Percentiles rank a stretch among this genome's conserved stretches.
Conservation (phyloP, 2,329 filamentous ascomycete species). For the Aspergillus felis region DNA sequence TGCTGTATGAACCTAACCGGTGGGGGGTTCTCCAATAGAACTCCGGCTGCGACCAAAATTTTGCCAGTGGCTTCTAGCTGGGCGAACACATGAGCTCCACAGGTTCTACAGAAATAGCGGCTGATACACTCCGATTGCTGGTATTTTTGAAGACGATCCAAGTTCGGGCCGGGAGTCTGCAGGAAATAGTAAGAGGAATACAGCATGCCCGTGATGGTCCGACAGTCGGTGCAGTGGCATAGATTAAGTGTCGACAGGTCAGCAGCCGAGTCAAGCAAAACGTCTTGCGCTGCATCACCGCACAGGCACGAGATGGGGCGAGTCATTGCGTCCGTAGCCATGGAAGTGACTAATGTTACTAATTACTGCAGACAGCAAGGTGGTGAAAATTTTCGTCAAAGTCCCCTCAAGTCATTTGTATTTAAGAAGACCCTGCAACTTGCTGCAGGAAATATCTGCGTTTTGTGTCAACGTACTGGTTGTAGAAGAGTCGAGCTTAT, state of each 20-base stretch:
- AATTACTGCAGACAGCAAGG: neutral
- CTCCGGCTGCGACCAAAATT: constrained; percentile 34
- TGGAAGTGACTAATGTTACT: neutral
- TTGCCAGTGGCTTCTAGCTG: constrained; percentile 19
- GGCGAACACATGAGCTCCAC: constrained; percentile 45
- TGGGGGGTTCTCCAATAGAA: constrained; percentile 19
- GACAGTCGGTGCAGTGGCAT: constrained; percentile 53
- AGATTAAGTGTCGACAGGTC: constrained; percentile 30
- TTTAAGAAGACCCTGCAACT: neutral
- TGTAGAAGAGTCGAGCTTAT: neutral
- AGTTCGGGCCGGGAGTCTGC: constrained; percentile 28
- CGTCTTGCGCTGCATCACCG: constrained; percentile 18
- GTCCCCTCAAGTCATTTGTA: neutral
- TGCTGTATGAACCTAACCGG: constrained; percentile 22
- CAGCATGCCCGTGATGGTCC: constrained; percentile 46
- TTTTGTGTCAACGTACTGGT: neutral
- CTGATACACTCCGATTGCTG: constrained; percentile 39
- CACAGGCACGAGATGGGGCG: constrained; percentile 29
- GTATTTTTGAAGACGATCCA: constrained; percentile 42
- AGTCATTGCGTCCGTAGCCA: constrained; percentile 4
- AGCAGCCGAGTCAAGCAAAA: constrained; percentile 19
- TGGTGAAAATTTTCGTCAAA: neutral
- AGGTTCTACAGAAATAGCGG: constrained; percentile 50
- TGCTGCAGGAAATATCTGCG: neutral
- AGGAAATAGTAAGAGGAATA: constrained; percentile 44